Evolutionary conservation across 2,329 filamentous ascomycete species (phyloP).

Genomic region (Penicillium sp.): DNA sequence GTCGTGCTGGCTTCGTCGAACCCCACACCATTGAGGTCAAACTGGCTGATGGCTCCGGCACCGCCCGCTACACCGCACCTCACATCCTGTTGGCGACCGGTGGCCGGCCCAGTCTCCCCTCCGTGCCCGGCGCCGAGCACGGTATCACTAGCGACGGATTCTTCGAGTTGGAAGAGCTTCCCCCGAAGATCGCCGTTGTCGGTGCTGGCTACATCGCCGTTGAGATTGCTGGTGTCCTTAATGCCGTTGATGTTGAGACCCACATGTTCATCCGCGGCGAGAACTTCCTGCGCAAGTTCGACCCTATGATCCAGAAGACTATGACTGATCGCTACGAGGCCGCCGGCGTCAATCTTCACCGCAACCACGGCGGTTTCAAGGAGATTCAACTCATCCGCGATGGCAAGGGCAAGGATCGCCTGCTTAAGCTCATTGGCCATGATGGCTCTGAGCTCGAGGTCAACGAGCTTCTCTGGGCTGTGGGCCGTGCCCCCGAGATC

Average conservation of each 20-base stretch:
- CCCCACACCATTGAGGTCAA: constrained; percentile 48
- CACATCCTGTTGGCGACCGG: constrained; percentile 53
- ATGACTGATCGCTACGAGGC: constrained; percentile 54
- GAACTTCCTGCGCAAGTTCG: constrained; percentile 52
- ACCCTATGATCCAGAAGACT: constrained; percentile 54
- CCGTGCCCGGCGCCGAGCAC: constrained; percentile 48
- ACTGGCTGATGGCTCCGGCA: constrained; percentile 43
- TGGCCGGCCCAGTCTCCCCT: constrained; percentile 47
- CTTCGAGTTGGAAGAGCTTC: constrained; percentile 52
- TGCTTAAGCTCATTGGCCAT: constrained; percentile 46
- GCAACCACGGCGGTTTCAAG: constrained; percentile 48
- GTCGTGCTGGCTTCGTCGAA: constrained; percentile 48
- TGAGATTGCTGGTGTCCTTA: constrained; percentile 53
- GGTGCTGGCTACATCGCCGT: constrained; percentile 55
- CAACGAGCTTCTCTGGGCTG: constrained; percentile 54
- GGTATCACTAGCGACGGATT: constrained; percentile 55
- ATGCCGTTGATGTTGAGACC: constrained; percentile 51
- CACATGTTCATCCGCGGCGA: constrained; percentile 53
- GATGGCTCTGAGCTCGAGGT: constrained; percentile 48
- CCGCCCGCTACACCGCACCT: constrained; percentile 43
- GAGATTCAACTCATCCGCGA: constrained; percentile 48
- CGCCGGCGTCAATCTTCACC: constrained; percentile 50
- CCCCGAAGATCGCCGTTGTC: constrained; percentile 52
- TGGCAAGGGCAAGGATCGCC: constrained; percentile 49
- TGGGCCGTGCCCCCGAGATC: constrained; percentile 49